Evolutionary conservation across 208 protist species (phyloP), one percentile per base, ranked within the genome.

Genomic region (Lotmaria passim): DNA sequence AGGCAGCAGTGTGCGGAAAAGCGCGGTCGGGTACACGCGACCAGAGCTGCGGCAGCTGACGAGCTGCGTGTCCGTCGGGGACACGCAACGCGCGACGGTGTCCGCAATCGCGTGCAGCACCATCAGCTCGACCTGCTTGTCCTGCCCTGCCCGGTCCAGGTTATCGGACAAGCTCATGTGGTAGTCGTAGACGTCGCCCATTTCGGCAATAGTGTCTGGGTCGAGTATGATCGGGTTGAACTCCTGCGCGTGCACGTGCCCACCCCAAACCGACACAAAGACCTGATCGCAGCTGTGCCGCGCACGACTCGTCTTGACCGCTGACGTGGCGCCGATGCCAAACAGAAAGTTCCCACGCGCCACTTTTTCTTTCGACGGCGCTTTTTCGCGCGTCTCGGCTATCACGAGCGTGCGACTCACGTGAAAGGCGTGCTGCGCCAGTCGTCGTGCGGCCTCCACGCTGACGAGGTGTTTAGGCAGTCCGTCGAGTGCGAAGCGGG

Each of bases 401-500:
- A 43, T 24, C 10, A 34, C 44, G 1, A 82, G 39, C 6, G 48
- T 41, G 19, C 39, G 57, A 14, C 60, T 77, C 4, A 26, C 48
- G 44, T 78, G 63, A 50, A 82, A 86, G 34, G 85, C 88, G 61
- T 83, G 85, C 62, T 93, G 88, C 0, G 88, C 85, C 0, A 93
- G 70, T 30, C 86, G 83, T 7, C 73, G 69, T 23, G 85, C 79
- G 7, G 82, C 55, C 6, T 67, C 44, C 0, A 52, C 31, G 14
- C 65, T 75, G 11, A 91, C 82, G 30, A 82, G 39, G 17, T 68
- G 53, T 6, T n/a, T 21, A 11, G 85, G 88, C 14, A 60, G 58
- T 36, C 86, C 79, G 46, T 88, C 81, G n/a, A 93, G 73, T 23
- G 77, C 72, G 14, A 33, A 23, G 2, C 38, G 23, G 24, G 78